Conservation (phyloP, 192 early-diverging fungal species). For the Radiomyces spectabilis region DNA sequence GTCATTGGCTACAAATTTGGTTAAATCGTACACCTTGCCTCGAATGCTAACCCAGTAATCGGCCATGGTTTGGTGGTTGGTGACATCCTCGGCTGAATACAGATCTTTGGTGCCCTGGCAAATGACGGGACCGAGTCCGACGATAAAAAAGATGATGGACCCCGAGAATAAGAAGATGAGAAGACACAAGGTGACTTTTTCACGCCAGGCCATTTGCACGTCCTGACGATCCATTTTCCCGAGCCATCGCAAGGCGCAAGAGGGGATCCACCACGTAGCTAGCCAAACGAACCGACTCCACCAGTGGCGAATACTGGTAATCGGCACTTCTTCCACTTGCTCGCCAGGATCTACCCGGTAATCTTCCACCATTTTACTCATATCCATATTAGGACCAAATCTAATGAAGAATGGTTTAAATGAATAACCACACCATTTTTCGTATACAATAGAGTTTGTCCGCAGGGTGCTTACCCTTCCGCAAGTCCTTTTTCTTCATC, state of each 20-base stretch:
- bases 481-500: conserved; percentile 20
- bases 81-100: conserved; percentile 50
- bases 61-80: conserved; percentile 46
- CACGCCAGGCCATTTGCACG: conserved; percentile 92
- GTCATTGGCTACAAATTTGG: conserved; percentile 50
- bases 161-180: conserved; percentile 75
- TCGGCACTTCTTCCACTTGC: conserved; percentile 42
- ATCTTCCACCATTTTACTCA: conserved; percentile 34
- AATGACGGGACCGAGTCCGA: conserved; percentile 74
- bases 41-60: conserved; percentile 61
- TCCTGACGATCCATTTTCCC: conserved; percentile 82
- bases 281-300: conserved; percentile 78
- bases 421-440: no score
- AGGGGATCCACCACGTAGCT: conserved; percentile 79
- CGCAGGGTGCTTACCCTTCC: conserved; percentile 23
- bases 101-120: conserved; percentile 70
- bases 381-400: conserved; percentile 26
- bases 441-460: neutral
- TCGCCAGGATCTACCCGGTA: conserved; percentile 23
- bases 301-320: conserved; percentile 35
- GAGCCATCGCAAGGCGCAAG: conserved; percentile 41
- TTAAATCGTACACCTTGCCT: conserved; percentile 63
- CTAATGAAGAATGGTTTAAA: conserved; percentile 4
- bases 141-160: conserved; percentile 79
- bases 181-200: conserved; percentile 81